Base-by-base conservation (phyloP, 306 rosid genomes). In the Cicer cuneatum region DNA sequence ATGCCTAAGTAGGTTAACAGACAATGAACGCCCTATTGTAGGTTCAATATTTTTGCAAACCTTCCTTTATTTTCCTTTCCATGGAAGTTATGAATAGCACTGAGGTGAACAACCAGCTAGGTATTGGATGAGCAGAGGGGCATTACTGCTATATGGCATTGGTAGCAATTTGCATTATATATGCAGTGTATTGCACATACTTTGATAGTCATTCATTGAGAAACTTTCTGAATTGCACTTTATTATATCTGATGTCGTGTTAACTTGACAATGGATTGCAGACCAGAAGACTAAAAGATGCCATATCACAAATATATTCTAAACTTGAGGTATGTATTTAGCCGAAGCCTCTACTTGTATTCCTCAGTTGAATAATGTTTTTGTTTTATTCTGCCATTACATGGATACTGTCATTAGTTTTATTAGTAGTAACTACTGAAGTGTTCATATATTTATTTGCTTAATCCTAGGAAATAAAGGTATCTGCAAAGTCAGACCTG, bases 251-350 rank as follows among this genome's bases (percentile, higher is more conserved):
- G 21, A 71, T 73, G 63, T 78, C n/a, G 10, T 33, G 57, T 75
- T 83, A 74, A 79, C 66, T 49, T 64, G 47, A 37, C 57, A 29
- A 69, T 57, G 80, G 43, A 54, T 68, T 70, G 87, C 96, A 94
- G 99, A 89, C 88, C 57, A 79, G 49, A 86, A 87, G 90, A 83
- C 81, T 94, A 66, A 94, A 94, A 87, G 99, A 94, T 84, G 89
- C 97, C 63, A 91, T 94, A 89, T 88, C 96, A 57, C 88, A 88
- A 83, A 82, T 86, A 65, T 87, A 94, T 84, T 86, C 96, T 72
- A 88, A 94, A 83, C 92, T 91, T n/a, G 96, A 94, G 95, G 99
- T 94, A 80, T 73, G 49, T 63, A 62, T 72, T 60, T 63, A 24
- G 60, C 14, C 19, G 66, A 59, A 74, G 59, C 41, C 56, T 70